These are phyloP conservation scores for Fusarium concolor DNA, from an alignment of 2,329 filamentous ascomycete genomes.

Conservation along the genomic window DNA sequence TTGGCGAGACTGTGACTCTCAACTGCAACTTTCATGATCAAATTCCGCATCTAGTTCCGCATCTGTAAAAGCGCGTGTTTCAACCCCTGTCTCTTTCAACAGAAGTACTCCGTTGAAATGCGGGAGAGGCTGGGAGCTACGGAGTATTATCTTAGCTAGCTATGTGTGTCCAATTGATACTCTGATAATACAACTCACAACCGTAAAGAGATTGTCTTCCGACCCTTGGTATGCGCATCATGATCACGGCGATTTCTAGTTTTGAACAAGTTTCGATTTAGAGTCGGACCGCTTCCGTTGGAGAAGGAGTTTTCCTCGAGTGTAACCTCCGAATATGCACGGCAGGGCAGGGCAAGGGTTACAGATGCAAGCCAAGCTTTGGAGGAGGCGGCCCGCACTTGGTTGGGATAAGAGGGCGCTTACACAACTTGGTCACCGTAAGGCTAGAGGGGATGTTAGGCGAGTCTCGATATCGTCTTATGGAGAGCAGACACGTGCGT, in stretches of 20 bases:
- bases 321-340: slow-evolving; percentile 21
- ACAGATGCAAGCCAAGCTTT: slow-evolving; percentile 31
- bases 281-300: slow-evolving; percentile 25
- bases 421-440: slow-evolving; percentile 10
- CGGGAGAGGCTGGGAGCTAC: slow-evolving; percentile 32
- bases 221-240: slow-evolving; percentile 1
- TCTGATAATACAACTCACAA: slow-evolving; percentile 18
- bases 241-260: slow-evolving; percentile 26
- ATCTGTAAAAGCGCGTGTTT: slow-evolving; percentile 36
- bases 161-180: not conserved
- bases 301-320: not conserved
- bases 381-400: slow-evolving; percentile 22
- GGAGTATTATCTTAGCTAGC: not conserved
- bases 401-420: slow-evolving; percentile 31
- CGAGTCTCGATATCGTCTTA: slow-evolving; percentile 1
- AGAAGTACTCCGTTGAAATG: slow-evolving; percentile 10
- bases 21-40: not conserved
- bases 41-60: slow-evolving; percentile 11
- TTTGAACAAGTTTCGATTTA: slow-evolving; percentile 6
- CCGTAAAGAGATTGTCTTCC: slow-evolving; percentile 5
- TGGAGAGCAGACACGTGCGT: slow-evolving; percentile 37
- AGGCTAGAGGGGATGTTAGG: slow-evolving; percentile 12
- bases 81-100: slow-evolving; percentile 17
- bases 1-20: not conserved
- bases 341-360: slow-evolving; percentile 6